Conservation (phyloP, 805 yeast genomes). For the Lipomyces yamadae region DNA sequence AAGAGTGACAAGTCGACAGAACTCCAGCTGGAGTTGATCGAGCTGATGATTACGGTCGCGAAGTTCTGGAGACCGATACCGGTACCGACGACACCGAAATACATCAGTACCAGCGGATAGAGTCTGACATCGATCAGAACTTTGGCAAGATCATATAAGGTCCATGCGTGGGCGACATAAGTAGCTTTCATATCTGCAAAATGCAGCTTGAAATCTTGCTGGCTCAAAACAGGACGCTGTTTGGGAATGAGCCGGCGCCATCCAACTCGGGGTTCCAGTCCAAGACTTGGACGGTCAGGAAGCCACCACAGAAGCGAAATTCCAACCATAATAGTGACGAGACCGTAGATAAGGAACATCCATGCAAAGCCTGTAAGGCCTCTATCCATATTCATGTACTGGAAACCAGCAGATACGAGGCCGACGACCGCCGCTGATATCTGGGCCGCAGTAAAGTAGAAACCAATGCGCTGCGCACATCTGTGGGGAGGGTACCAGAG, state of each 20-base stretch:
- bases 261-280: conserved; percentile 32
- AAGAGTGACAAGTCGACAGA: conserved; percentile 74
- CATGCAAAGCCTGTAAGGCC: conserved; percentile 87
- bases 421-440: conserved; percentile 90
- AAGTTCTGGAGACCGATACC: conserved; percentile 85
- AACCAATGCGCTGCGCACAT: conserved; percentile 79
- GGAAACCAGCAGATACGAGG: conserved; percentile 84
- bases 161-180: conserved; percentile 54
- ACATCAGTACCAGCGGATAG: conserved; percentile 86
- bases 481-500: conserved; percentile 85
- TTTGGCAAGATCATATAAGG: conserved; percentile 58
- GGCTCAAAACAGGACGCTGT: conserved; percentile 55
- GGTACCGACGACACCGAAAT: conserved; percentile 91
- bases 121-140: conserved; percentile 67
- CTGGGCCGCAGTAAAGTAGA: conserved; percentile 90
- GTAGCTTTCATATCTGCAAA: conserved; percentile 40
- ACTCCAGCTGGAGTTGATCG: conserved; percentile 63
- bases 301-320: conserved; percentile 76
- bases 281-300: conserved; percentile 69
- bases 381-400: conserved; percentile 70
- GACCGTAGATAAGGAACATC: conserved; percentile 80
- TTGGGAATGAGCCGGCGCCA: conserved; percentile 35
- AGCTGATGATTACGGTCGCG: conserved; percentile 75
- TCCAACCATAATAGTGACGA: conserved; percentile 67
- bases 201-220: conserved; percentile 61